Conservation (phyloP, 768 basidiomycete genomes). For the Gymnopilus junonius region DNA sequence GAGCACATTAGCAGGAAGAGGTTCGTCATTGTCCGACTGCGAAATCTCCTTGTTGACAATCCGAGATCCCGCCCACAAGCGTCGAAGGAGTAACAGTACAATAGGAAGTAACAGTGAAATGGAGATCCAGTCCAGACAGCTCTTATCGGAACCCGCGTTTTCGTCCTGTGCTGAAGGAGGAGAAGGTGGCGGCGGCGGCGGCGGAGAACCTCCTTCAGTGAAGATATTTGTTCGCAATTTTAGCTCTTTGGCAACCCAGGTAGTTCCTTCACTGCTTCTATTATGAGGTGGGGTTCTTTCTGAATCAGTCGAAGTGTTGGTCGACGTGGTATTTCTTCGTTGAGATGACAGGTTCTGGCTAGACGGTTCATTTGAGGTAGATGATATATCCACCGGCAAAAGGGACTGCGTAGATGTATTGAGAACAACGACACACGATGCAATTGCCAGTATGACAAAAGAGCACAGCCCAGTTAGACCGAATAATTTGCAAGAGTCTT, state of each 20-base stretch:
- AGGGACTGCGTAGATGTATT: not conserved
- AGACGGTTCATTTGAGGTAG: not conserved
- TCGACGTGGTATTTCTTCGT: not conserved
- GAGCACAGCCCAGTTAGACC: not conserved
- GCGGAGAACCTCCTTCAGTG: not conserved
- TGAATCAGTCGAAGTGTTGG: not conserved
- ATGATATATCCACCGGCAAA: not conserved
- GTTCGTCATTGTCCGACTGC: not conserved
- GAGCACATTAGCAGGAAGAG: not conserved
- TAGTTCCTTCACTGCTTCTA: not conserved
- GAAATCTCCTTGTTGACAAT: not conserved
- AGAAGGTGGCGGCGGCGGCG: conserved; percentile 2
- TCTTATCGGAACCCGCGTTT: not conserved
- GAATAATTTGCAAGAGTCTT: not conserved
- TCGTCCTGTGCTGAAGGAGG: not conserved
- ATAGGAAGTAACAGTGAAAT: not conserved
- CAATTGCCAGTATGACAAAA: not conserved
- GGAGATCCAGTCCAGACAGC: not conserved
- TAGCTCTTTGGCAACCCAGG: not conserved
- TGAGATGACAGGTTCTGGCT: not conserved
- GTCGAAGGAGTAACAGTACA: not conserved
- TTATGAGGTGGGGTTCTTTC: not conserved
- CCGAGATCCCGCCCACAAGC: not conserved
- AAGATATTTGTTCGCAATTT: not conserved
- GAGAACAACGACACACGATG: not conserved